Base-by-base conservation (phyloP, 1,139 yeast genomes). In the Starmera stellimalicola region DNA sequence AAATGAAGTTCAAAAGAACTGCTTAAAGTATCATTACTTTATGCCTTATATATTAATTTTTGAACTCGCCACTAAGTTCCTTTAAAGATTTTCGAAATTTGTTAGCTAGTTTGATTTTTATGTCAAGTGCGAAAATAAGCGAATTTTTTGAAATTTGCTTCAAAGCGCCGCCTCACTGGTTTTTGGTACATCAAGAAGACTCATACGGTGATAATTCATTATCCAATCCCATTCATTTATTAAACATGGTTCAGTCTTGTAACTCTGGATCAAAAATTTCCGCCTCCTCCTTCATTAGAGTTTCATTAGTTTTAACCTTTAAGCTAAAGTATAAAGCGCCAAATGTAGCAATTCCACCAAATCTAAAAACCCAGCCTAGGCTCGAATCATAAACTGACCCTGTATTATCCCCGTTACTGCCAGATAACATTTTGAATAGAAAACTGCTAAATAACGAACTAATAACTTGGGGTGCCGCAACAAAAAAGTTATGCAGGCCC, bases 401-500 rank as follows among this genome's bases (percentile, higher is more conserved):
- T 11, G 36, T 32, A 5, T 43, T 44, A 26, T 41, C 37, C 18
- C 38, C 39, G 23, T 39, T 40, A 20, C 37, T 39, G n/a, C 36
- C 33, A 5, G 55, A 47, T 8, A 63, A 42, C 7, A 57, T 12
- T 16, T 48, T 52, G 43, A 67, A 67, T 10, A 67, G 34, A 3
- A 63, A 10, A n/a, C 68, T 55, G 25, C 67, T 59, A 29, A 62
- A 50, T 19, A 68, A 39, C 0, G 69, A 62, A 23, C 68, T 60
- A 4, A 66, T 40, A 41, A 66, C 68, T 42, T 68, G 73, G 1
- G 73, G 73, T 3, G 66, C 58, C 2, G 72, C 66, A 12, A 68
- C 69, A 44, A 63, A 67, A 26, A 68, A 63, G 42, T 68, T 68
- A 42, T 68, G 73, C 15, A 68, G 58, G 2, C 71, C 73, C 37